Base-by-base conservation (phyloP, 2,329 filamentous ascomycete genomes). In the Botrytis elliptica region DNA sequence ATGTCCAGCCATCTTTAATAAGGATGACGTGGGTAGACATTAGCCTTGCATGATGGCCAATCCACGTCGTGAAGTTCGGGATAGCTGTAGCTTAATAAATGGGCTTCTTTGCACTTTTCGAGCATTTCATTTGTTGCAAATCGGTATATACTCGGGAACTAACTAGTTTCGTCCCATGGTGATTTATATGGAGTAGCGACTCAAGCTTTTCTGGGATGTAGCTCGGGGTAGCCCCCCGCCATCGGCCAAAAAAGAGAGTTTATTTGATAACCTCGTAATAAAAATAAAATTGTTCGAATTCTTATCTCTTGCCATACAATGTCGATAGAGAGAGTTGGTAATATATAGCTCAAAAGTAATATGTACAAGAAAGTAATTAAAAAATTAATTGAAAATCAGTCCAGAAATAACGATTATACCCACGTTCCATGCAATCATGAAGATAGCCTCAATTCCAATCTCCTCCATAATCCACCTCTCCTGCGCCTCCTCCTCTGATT, bases 1-100 rank as follows among this genome's bases (percentile, higher is more conserved):
- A 16, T 55, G 33, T 42, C 40, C 65, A 29, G 65, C 65, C 36
- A 68, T 57, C 65, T 68, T 57, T 68, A 29, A 40, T 68, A 52
- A 38, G 18, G 49, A 57, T 42, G 66, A 42, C 49, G 36, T 69
- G 66, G 38, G 66, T 42, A 10, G 18, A 3, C 7, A 40, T 22
- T 38, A n/a, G 33, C 52, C 65, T 49, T 52, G 36, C 65, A 40
- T 40, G 38, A 25, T 22, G 36, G 46, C n/a, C n/a, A 40, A 55
- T 42, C 46, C 49, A 36, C 49, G 5, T 55, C 38, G 36, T 20
- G 38, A 42, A 29, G 4, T 20, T 44, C 3, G 25, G 18, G n/a
- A 68, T 18, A 38, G 44, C 38, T 44, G 25, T 29, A n/a, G 62
- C 40, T n/a, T 52, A 52, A 66, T n/a, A 38, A 38, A 33, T 38